These are phyloP conservation scores for Microstroma glucosiphilum DNA, from an alignment of 1,284 basidiomycete species.

Conservation along the genomic window DNA sequence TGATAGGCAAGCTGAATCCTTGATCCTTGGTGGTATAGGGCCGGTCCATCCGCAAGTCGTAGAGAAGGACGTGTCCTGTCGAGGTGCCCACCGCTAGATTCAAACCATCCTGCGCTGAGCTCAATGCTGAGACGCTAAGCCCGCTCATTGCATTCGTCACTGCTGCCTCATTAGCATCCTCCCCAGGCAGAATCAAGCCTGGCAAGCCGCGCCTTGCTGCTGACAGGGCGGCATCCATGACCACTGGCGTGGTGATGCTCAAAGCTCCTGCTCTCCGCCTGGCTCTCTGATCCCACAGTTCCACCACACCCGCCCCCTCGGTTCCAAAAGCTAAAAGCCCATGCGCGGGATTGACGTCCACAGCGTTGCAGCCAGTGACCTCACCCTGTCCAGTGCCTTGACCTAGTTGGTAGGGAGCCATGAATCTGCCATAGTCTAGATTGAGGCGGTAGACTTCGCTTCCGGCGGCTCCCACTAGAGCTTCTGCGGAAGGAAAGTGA, in stretches of 20 bases:
- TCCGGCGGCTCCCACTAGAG: slow-evolving; percentile 69
- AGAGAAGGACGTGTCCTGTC: slow-evolving; percentile 86
- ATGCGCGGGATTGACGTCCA: slow-evolving; percentile 91
- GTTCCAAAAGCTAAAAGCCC: slow-evolving; percentile 83
- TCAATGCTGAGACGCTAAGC: slow-evolving; percentile 73
- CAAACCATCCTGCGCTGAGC: slow-evolving; percentile 70
- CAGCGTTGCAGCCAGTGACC: slow-evolving; percentile 73
- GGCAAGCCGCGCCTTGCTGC: slow-evolving; percentile 51
- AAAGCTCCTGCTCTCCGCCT: slow-evolving; percentile 69
- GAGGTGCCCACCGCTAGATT: slow-evolving; percentile 91
- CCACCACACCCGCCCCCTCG: slow-evolving; percentile 71
- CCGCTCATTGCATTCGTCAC: slow-evolving; percentile 41
- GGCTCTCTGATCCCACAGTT: slow-evolving; percentile 93
- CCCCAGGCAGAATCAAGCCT: slow-evolving; percentile 25
- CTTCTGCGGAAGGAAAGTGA: slow-evolving; percentile 75
- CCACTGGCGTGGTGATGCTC: slow-evolving; percentile 62
- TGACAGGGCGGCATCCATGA: slow-evolving; percentile 40
- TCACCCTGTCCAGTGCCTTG: slow-evolving; percentile 51
- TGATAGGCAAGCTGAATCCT: slow-evolving; percentile 88
- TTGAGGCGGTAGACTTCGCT: slow-evolving; percentile 88
- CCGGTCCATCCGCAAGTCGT: slow-evolving; percentile 79
- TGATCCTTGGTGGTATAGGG: slow-evolving; percentile 91
- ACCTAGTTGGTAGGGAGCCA: slow-evolving; percentile 49
- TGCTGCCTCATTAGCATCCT: slow-evolving; percentile 38
- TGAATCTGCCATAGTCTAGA: slow-evolving; percentile 85